Conservation (phyloP, 225 moss, liverwort and hornwort species). For the Physcomitrellopsis africana region DNA sequence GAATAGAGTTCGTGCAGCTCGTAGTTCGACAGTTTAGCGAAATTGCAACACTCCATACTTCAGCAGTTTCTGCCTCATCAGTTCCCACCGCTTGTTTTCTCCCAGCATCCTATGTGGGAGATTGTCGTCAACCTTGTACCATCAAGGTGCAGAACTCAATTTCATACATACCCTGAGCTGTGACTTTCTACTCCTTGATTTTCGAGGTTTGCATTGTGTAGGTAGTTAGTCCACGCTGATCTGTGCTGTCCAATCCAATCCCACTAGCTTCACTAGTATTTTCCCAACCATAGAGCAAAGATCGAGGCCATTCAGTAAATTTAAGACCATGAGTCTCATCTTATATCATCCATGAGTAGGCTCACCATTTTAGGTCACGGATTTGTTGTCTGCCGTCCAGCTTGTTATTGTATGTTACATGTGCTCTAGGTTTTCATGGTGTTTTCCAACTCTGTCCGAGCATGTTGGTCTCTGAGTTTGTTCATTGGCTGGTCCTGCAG, state of each 20-base stretch:
- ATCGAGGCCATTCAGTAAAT: neutral
- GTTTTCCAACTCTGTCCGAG: neutral
- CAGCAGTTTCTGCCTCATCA: neutral
- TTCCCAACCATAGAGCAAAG: neutral
- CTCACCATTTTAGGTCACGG: slow-evolving; percentile 1
- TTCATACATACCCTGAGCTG: neutral
- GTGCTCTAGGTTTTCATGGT: slow-evolving; percentile 13
- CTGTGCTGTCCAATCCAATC: neutral
- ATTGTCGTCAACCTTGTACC: slow-evolving; percentile 2
- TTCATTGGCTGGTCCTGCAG: neutral
- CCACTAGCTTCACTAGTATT: neutral
- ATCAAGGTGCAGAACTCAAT: neutral
- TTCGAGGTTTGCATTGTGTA: neutral
- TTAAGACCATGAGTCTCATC: neutral
- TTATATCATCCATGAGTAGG: neutral
- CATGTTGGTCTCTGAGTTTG: neutral
- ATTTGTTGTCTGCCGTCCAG: slow-evolving; percentile 3
- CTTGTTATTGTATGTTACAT: slow-evolving; percentile 10
- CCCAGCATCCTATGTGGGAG: neutral
- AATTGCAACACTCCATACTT: no score
- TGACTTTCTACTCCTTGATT: neutral
- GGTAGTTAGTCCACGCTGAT: neutral
- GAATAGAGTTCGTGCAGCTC: slow-evolving; percentile 23
- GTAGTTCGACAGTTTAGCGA: neutral
- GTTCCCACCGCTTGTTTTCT: no score